These are phyloP conservation scores for Fusarium sp. DNA, from an alignment of 2,329 filamentous ascomycete species.

Conservation along the genomic window DNA sequence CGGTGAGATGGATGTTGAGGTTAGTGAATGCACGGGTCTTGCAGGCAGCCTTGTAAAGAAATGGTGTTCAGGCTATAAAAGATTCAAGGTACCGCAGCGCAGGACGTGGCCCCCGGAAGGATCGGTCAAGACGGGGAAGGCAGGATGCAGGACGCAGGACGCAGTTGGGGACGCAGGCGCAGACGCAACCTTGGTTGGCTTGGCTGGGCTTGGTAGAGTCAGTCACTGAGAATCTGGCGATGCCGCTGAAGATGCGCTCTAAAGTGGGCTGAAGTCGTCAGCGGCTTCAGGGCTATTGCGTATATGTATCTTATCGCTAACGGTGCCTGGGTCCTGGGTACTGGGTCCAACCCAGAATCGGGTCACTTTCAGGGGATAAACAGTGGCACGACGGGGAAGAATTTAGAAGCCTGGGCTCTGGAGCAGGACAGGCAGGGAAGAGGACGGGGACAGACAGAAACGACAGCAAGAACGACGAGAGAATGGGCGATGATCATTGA, in stretches of 20 bases:
- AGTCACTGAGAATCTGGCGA: constrained; percentile 38
- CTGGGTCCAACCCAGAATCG: constrained; percentile 32
- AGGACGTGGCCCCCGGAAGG: constrained; percentile 44
- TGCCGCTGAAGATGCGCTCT: constrained; percentile 37
- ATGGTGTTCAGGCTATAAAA: constrained; percentile 32
- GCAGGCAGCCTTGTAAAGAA: constrained; percentile 27
- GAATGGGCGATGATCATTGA: constrained; percentile 36
- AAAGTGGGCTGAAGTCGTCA: constrained; percentile 45
- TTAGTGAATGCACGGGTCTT: constrained; percentile 27
- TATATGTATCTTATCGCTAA: constrained; percentile 33
- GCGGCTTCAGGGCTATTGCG: constrained; percentile 30
- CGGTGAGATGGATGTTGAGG: constrained; percentile 16
- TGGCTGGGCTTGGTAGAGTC: neutral
- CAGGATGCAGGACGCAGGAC: constrained; percentile 8
- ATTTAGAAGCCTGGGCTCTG: constrained; percentile 13
- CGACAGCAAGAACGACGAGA: constrained; percentile 20
- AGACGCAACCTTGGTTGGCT: constrained; percentile 1
- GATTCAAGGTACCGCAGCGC: constrained; percentile 17
- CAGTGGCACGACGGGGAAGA: constrained; percentile 32
- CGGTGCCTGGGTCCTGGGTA: constrained; percentile 13
- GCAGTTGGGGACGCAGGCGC: constrained; percentile 6
- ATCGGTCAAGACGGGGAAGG: constrained; percentile 46
- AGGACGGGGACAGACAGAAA: constrained; percentile 9
- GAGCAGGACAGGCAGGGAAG: constrained; percentile 6
- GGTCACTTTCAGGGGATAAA: constrained; percentile 41